Evolutionary conservation across 805 yeast species (phyloP), one percentile per base, ranked within the genome.

Genomic region (Nakazawaea anatomiae): DNA sequence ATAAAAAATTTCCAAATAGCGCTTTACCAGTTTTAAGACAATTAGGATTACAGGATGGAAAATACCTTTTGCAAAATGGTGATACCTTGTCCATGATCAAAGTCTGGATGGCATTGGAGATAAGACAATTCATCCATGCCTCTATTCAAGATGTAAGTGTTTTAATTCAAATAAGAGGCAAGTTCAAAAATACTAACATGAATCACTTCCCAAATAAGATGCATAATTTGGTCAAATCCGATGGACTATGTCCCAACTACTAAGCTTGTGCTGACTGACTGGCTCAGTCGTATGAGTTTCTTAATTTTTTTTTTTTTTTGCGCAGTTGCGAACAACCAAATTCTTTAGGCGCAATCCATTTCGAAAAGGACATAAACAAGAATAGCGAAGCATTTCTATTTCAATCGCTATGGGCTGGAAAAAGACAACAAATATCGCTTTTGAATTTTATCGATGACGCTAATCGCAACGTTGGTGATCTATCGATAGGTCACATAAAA

Each of bases 101-200:
- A 64, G 89, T 92, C 10, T 92, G 97, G 97, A 60, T 89, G 47
- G 91, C 95, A 0, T 71, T 92, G 39, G 98, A 92, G 68, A 86
- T 88, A 4, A 79, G 97, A 61, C 94, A 87, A 64, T 82, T 91
- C 60, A 83, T 92, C 65, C 82, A 76, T 57, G 88, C 95, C 25
- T 85, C 96, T 2, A 78, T 89, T 9, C 87, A 85, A 62, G 96
- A 85, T 58, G 87, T 83, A 65, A 64, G 85, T 77, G 62, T 25
- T 56, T 18, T 18, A 18, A 18, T 18, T 3, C 25, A 18, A 18
- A 18, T 18, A 18, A 18, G 25, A 18, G 25, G 25, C 25, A 18
- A 18, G 25, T 18, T 18, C 25, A 18, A 18, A 18, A 18, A 18
- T 34, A 7, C 42, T 36, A n/a, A 29, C 39, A 8, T 3, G 29